These are phyloP conservation scores for Fragilariopsis cylindrus DNA, from an alignment of 108 stramenopile species.

Conservation along the genomic window DNA sequence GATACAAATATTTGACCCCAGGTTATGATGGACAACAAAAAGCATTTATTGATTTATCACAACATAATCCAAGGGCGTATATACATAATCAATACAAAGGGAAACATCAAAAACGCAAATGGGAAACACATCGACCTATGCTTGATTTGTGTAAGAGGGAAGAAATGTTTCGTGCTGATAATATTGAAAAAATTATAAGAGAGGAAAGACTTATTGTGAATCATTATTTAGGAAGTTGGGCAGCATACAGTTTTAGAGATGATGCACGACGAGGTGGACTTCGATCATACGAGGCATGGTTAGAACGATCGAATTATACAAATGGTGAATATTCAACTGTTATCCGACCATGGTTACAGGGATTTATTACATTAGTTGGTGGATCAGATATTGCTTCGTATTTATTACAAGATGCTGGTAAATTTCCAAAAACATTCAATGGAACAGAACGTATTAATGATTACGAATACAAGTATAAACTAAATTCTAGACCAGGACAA, in stretches of 20 bases:
- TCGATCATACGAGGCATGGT: conserved; percentile 42
- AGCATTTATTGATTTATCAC: conserved; percentile 7
- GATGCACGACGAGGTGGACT: conserved; percentile 46
- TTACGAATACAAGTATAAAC: background rate
- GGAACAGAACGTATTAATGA: background rate
- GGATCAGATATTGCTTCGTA: background rate
- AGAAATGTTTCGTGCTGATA: background rate
- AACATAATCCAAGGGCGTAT: background rate
- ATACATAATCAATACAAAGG: background rate
- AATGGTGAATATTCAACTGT: background rate
- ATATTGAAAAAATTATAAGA: background rate
- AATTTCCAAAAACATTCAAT: background rate
- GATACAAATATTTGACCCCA: conserved; percentile 1
- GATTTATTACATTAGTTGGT: conserved; percentile 49
- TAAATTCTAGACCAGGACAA: background rate
- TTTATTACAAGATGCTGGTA: background rate
- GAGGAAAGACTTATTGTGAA: conserved; percentile 1
- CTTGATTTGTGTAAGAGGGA: background rate
- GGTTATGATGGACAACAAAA: background rate
- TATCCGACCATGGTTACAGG: conserved; percentile 30
- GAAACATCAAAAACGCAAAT: background rate
- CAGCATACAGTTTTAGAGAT: conserved; percentile 45
- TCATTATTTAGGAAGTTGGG: conserved; percentile 25
- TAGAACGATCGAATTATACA: background rate
- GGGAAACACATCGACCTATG: background rate